Evolutionary conservation across 768 basidiomycete genomes (phyloP).

Genomic region (Lactifluus echinatus): DNA sequence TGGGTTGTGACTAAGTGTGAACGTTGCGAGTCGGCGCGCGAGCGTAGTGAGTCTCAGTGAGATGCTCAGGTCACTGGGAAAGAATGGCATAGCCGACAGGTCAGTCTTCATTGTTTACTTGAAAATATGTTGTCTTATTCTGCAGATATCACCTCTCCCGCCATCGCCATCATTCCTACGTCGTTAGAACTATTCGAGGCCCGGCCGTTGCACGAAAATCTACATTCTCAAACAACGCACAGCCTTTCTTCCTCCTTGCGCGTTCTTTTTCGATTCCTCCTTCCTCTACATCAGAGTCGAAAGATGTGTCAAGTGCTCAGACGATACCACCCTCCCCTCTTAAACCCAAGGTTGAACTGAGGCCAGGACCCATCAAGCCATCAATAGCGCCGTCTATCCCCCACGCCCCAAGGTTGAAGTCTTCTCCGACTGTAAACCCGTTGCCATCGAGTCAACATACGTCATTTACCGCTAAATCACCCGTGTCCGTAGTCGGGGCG

Average conservation of each 20-base stretch:
- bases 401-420: slow-evolving; percentile 11
- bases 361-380: slow-evolving; percentile 53
- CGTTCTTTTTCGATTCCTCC: slow-evolving; percentile 27
- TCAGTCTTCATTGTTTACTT: slow-evolving; percentile 10
- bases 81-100: slow-evolving; percentile 35
- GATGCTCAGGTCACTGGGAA: slow-evolving; percentile 34
- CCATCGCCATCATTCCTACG: background rate
- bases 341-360: slow-evolving; percentile 47
- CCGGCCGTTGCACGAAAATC: background rate
- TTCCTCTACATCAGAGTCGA: slow-evolving; percentile 19
- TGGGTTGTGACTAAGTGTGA: too few species aligned
- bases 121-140: background rate
- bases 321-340: slow-evolving; percentile 24
- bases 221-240: background rate
- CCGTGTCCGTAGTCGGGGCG: slow-evolving; percentile 35
- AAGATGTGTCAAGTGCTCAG: slow-evolving; percentile 23
- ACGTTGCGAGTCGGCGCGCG: too few species aligned
- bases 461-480: slow-evolving; percentile 7
- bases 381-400: slow-evolving; percentile 26
- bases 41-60: background rate
- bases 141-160: slow-evolving; percentile 1
- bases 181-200: background rate
- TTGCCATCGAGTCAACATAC: slow-evolving; percentile 19
- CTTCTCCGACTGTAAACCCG: slow-evolving; percentile 16
- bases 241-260: background rate